These are phyloP conservation scores for Populus pruinosa DNA, from an alignment of 345 rosid species.

Conservation along the genomic window DNA sequence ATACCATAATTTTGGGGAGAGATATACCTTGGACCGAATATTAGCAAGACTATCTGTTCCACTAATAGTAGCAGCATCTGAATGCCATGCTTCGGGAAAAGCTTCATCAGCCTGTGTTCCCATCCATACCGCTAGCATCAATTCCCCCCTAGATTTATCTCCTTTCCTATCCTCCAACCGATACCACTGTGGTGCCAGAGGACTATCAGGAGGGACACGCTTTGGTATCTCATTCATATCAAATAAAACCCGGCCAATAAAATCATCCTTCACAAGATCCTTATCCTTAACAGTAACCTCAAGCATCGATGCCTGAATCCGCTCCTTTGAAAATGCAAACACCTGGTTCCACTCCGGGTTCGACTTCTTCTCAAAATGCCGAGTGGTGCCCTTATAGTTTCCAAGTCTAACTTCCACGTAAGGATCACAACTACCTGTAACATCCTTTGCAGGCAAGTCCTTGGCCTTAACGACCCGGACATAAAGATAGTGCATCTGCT, in stretches of 20 bases:
- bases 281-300: conserved; percentile 83
- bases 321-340: conserved; percentile 88
- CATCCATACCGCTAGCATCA: conserved; percentile 98
- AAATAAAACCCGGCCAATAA: conserved; percentile 51
- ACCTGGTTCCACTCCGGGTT: conserved; percentile 87
- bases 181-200: conserved; percentile 96
- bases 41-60: conserved; percentile 60
- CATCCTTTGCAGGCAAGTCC: conserved; percentile 81
- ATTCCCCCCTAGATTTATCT: conserved; percentile 65
- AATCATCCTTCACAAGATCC: conserved; percentile 77
- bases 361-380: conserved; percentile 75
- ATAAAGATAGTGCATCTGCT: conserved; percentile 84
- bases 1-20: conserved; percentile 89
- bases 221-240: conserved; percentile 72
- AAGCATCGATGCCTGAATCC: conserved; percentile 63
- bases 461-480: conserved; percentile 88
- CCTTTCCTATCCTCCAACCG: conserved; percentile 63
- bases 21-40: conserved; percentile 83
- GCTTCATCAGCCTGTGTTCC: conserved; percentile 98
- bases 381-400: conserved; percentile 80
- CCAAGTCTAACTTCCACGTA: conserved; percentile 94
- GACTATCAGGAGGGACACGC: conserved; percentile 90
- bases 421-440: conserved; percentile 86
- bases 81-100: conserved; percentile 95
- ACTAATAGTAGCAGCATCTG: conserved; percentile 79